Evolutionary conservation across 768 basidiomycete genomes (phyloP).

Genomic region (Baorangia bicolor): DNA sequence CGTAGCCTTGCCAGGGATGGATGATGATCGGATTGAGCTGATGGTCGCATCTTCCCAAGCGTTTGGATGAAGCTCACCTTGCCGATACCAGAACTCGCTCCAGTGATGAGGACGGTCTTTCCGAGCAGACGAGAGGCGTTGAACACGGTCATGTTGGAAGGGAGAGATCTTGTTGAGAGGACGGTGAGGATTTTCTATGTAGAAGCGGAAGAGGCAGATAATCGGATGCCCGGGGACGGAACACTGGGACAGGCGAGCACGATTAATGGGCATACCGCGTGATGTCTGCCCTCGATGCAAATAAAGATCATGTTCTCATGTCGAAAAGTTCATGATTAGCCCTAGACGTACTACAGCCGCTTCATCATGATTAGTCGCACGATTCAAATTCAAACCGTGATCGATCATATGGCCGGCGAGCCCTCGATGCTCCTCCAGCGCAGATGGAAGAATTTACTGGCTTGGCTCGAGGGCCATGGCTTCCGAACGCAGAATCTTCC

Average conservation of each 20-base stretch:
- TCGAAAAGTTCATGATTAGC: too few species aligned
- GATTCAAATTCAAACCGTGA: neutral
- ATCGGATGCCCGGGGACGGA: conserved; percentile 5
- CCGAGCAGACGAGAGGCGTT: conserved; percentile 75
- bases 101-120: conserved; percentile 87
- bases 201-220: neutral
- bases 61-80: conserved; percentile 51
- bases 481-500: conserved; percentile 43
- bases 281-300: neutral
- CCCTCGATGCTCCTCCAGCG: conserved; percentile 3
- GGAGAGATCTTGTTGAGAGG: neutral
- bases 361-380: too few species aligned
- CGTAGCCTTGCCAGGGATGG: conserved; percentile 55
- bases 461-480: conserved; percentile 52
- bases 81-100: conserved; percentile 88
- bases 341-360: neutral
- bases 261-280: neutral
- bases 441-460: conserved; percentile 48
- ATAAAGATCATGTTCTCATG: neutral
- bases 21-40: neutral
- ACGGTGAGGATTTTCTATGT: neutral
- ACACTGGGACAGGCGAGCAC: neutral
- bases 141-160: conserved; percentile 69
- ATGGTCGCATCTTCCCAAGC: neutral
- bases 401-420: conserved; percentile 5